A percentile compares a stretch with the other conserved stretches of the same genome.
These are phyloP conservation scores for Bromus sterilis DNA, from an alignment of 176 grass and related monocot genomes.

Conservation along the genomic window DNA sequence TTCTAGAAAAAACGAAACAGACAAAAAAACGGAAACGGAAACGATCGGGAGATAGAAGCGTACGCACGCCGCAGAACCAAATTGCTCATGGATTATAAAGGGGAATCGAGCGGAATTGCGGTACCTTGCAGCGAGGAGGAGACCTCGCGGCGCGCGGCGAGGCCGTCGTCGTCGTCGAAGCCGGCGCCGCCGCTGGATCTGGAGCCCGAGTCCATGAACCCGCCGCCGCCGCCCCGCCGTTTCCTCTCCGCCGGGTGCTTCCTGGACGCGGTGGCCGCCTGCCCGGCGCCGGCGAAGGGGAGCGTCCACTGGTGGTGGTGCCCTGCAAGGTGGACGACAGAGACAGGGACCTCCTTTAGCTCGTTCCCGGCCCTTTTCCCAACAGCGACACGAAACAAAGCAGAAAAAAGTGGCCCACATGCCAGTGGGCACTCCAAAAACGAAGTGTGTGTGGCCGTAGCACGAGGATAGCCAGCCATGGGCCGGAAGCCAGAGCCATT, in stretches of 20 bases:
- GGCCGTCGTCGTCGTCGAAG: conserved; percentile 76
- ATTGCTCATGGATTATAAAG: neutral
- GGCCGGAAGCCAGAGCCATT: neutral
- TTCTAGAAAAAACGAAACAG: neutral
- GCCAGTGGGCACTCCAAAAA: neutral
- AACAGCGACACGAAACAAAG: neutral
- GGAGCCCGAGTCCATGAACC: conserved; percentile 70
- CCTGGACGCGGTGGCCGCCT: conserved; percentile 27
- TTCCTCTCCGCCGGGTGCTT: conserved; percentile 32
- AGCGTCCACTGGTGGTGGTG: conserved; percentile 48
- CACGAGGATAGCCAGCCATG: neutral
- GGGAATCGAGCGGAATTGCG: conserved; percentile 14
- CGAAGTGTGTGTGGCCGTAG: neutral
- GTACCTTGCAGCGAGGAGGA: conserved; percentile 85
- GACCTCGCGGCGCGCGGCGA: conserved; percentile 66
- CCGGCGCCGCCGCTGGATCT: conserved; percentile 77
- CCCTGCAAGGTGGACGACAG: conserved; percentile 33
- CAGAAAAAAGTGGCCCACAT: neutral
- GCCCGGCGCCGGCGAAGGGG: conserved; percentile 39
- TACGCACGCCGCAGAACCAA: neutral
- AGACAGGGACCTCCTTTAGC: conserved; percentile 5
- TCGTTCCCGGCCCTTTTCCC: neutral
- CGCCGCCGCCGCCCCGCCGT: neutral
- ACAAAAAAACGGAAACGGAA: neutral
- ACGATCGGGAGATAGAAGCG: neutral